Conservation (phyloP, 1,284 basidiomycete species). For the Pseudozyma thailandica region DNA sequence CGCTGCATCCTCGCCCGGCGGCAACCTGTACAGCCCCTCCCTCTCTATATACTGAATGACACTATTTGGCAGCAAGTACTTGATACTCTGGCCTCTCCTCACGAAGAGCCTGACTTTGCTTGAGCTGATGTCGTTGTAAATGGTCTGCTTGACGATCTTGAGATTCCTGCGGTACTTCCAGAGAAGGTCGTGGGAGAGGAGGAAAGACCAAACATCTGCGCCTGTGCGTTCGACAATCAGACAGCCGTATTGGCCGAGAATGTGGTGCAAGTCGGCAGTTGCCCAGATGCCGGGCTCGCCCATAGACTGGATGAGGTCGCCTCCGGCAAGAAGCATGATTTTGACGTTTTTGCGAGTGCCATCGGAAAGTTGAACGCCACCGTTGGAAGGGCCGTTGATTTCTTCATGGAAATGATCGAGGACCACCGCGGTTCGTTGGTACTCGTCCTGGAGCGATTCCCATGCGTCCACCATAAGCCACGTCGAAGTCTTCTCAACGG, state of each 20-base stretch:
- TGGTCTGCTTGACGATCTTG: constrained; percentile 84
- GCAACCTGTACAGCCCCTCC: constrained; percentile 71
- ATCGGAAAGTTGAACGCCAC: constrained; percentile 60
- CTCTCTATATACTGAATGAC: constrained; percentile 96
- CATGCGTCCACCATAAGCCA: constrained; percentile 89
- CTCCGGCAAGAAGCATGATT: constrained; percentile 95
- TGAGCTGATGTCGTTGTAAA: constrained; percentile 95
- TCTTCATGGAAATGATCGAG: constrained; percentile 95
- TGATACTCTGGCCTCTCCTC: constrained; percentile 89
- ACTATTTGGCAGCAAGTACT: constrained; percentile 87
- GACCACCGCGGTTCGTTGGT: constrained; percentile 94
- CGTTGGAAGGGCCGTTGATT: constrained; percentile 76
- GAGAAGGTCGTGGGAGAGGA: constrained; percentile 72
- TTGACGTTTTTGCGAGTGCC: constrained; percentile 67
- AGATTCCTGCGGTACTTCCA: constrained; percentile 80
- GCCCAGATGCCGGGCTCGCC: constrained; percentile 99
- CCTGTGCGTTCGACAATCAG: constrained; percentile 95
- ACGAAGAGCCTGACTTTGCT: constrained; percentile 77
- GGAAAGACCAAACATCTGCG: constrained; percentile 80
- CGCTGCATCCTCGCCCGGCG: constrained; percentile 39
- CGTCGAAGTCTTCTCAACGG: constrained; percentile 67
- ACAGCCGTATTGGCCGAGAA: constrained; percentile 91
- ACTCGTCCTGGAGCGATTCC: constrained; percentile 89
- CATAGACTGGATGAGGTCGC: constrained; percentile 97
- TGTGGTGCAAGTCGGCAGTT: constrained; percentile 93